Conservation (phyloP, 106 monocot species). For the Gastrodia elata region DNA sequence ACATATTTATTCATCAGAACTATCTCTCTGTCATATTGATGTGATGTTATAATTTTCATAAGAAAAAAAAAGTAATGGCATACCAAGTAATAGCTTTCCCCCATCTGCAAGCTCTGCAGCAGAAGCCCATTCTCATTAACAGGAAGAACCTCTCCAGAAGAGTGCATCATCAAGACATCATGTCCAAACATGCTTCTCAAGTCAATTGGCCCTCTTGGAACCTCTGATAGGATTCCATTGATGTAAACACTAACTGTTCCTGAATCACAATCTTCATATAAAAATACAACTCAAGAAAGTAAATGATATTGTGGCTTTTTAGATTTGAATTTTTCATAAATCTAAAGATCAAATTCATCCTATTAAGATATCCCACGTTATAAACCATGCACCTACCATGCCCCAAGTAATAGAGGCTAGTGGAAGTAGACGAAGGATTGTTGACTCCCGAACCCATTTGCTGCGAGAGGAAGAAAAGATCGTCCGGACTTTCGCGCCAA, state of each 20-base stretch:
- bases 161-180: constrained; percentile 62
- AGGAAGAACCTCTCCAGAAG: constrained; percentile 72
- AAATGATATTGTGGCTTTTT: neutral
- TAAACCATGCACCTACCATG: neutral
- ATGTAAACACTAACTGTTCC: constrained; percentile 76
- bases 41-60: no score
- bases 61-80: no score
- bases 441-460: constrained; percentile 56
- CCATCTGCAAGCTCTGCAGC: constrained; percentile 71
- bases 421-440: neutral
- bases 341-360: no score
- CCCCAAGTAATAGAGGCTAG: neutral
- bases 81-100: constrained; percentile 91
- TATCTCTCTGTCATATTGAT: no score
- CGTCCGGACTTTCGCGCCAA: constrained; percentile 33
- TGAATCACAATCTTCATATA: constrained; percentile 14
- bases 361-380: no score
- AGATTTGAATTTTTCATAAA: no score
- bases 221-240: constrained; percentile 69
- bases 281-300: neutral
- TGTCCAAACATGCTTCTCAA: constrained; percentile 61
- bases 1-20: no score
- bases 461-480: constrained; percentile 68
- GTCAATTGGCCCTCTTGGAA: constrained; percentile 72
- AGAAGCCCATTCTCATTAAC: constrained; percentile 63